Evolutionary conservation across 2,329 filamentous ascomycete genomes (phyloP), one percentile per base, ranked within the genome.

Genomic region (Aspergillus neotritici): DNA sequence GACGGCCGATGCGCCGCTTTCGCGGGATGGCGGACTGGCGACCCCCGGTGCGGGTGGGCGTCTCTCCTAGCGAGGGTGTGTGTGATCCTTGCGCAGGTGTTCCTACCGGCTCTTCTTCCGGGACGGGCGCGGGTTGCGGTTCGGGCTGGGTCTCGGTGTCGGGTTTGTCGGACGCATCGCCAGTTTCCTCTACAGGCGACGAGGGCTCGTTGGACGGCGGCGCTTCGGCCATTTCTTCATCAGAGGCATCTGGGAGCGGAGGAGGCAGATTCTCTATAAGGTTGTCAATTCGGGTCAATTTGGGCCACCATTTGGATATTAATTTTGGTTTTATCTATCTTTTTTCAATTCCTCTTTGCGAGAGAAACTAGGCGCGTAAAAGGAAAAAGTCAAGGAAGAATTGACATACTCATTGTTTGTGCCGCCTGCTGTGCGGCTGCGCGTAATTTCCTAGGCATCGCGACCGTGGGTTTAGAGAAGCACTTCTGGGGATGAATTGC

Each of bases 1-100:
- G 88, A 10, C 89, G 80, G 14, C 89, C 89, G n/a, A 90, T 76
- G 40, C 88, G 82, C 53, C 77, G 75, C 66, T 86, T 86, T 58
- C 84, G 80, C 41, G 75, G 74, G 37, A 88, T 76, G 35, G 84
- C 76, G 16, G 78, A 77, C 53, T 65, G 75, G 32, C 65, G 57
- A 31, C 69, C 60, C 33, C 62, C 57, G 46, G 57, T 68, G 75
- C 79, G 54, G 62, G 68, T 60, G 41, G 70, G 79, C 17, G 81
- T 81, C 31, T 74, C 68, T 52, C 61, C 71, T 49, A 55, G 71
- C 56, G 67, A 74, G 44, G 62, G 65, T 51, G 60, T 62, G 53
- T 72, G 73, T 47, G 62, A 70, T 25, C 68, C 64, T 49, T 55
- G 54, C 34, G 62, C 65, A 13, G 66, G 66, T 17, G 60, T 60